phyloP scores from a whole-genome alignment of 345 rosid genomes.

The Murraya paniculata region DNA sequence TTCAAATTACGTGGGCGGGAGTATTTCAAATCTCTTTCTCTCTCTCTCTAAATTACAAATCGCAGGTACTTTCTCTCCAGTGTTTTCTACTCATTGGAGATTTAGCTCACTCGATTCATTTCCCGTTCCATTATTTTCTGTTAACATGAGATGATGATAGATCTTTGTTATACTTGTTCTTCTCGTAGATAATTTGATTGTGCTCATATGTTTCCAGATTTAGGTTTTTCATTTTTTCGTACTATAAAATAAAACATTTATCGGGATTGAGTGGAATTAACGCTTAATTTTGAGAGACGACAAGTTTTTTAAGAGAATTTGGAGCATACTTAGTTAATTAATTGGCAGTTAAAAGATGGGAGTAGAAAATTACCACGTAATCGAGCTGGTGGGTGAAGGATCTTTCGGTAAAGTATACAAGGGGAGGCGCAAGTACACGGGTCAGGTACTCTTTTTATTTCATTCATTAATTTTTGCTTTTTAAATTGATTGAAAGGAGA shows the following conservation, averaged over 20 bases:
- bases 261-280: neutral
- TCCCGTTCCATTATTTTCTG: neutral
- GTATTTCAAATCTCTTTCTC: neutral
- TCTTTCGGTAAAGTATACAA: constrained; percentile 94
- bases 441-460: constrained; percentile 54
- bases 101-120: neutral
- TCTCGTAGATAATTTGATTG: neutral
- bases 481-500: too few species aligned
- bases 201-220: neutral
- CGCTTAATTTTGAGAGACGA: neutral
- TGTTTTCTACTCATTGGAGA: neutral
- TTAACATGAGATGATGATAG: neutral
- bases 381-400: constrained; percentile 97
- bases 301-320: neutral
- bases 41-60: neutral
- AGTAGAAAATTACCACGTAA: constrained; percentile 84
- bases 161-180: too few species aligned
- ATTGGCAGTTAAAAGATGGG: constrained; percentile 44
- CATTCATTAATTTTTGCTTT: neutral
- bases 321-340: neutral
- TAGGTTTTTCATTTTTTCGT: neutral
- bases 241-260: neutral
- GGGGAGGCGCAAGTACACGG: constrained; percentile 81
- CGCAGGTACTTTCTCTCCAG: neutral
- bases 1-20: neutral